phyloP scores from a whole-genome alignment of 495 filamentous ascomycete genomes.

The Trypethelium eluteriae region DNA sequence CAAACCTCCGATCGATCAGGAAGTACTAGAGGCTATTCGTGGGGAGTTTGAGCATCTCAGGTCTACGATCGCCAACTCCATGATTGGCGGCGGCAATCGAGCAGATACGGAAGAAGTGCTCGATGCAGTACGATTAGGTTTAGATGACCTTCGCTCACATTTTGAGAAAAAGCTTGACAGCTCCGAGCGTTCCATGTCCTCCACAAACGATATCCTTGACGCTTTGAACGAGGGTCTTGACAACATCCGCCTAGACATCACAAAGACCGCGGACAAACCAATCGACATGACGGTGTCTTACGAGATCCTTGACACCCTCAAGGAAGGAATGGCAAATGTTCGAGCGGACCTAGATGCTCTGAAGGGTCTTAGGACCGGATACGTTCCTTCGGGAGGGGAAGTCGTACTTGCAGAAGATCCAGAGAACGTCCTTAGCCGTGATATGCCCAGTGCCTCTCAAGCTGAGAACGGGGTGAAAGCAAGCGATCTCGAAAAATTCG shows the following conservation, averaged over 20 bases:
- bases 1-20: neutral
- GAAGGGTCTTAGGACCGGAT: constrained; percentile 35
- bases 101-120: constrained; percentile 37
- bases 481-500: constrained; percentile 74
- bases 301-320: constrained; percentile 80
- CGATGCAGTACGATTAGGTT: constrained; percentile 58
- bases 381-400: constrained; percentile 30
- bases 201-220: constrained; percentile 69
- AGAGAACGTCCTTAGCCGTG: constrained; percentile 42
- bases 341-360: constrained; percentile 71
- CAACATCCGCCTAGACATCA: constrained; percentile 63
- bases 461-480: constrained; percentile 45
- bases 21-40: constrained; percentile 40
- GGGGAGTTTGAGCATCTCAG: constrained; percentile 38
- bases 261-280: constrained; percentile 69
- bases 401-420: constrained; percentile 37
- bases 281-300: constrained; percentile 70
- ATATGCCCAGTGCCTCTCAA: constrained; percentile 49
- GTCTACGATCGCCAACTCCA: constrained; percentile 25
- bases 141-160: constrained; percentile 62
- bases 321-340: constrained; percentile 63
- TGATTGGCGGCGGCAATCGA: constrained; percentile 25
- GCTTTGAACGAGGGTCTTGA: constrained; percentile 75
- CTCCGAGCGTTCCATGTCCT: constrained; percentile 50
- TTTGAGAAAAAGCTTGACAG: constrained; percentile 49